Evolutionary conservation across 1,284 basidiomycete species (phyloP).

Genomic region (Sanguinoderma infundibulare): DNA sequence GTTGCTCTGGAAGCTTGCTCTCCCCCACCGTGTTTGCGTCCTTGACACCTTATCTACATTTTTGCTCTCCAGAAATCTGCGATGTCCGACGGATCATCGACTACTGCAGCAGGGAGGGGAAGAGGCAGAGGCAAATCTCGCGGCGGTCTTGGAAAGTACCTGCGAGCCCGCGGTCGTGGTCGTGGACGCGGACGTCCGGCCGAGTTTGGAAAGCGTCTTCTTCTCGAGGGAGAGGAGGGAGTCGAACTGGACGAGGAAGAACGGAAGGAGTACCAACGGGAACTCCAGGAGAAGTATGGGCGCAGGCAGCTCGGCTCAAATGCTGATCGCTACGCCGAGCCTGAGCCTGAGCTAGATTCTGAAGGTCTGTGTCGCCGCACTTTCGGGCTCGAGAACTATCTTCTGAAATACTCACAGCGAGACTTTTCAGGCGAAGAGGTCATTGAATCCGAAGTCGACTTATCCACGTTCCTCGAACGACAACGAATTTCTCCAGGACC

Average conservation of each 20-base stretch:
- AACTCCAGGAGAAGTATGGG: constrained; percentile 53
- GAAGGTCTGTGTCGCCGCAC: constrained; percentile 50
- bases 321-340: constrained; percentile 72
- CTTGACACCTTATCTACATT: no score
- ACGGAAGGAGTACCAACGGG: constrained; percentile 49
- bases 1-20: no score
- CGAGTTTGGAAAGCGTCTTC: constrained; percentile 60
- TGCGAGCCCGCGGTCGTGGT: constrained; percentile 67
- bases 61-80: no score
- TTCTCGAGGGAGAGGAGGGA: constrained; percentile 59
- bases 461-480: constrained; percentile 65
- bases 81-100: background rate
- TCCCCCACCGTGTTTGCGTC: no score
- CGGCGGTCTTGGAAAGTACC: constrained; percentile 73
- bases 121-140: constrained; percentile 61
- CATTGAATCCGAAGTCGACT: constrained; percentile 73
- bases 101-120: constrained; percentile 26
- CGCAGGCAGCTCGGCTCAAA: constrained; percentile 66
- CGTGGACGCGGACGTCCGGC: constrained; percentile 63
- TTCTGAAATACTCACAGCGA: background rate
- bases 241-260: constrained; percentile 48
- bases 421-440: constrained; percentile 59
- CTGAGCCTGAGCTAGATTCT: constrained; percentile 64
- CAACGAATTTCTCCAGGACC: constrained; percentile 50
- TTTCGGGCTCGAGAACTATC: background rate